phyloP scores from a whole-genome alignment of 2,329 filamentous ascomycete genomes.

The Ophiostoma tasmaniense region DNA sequence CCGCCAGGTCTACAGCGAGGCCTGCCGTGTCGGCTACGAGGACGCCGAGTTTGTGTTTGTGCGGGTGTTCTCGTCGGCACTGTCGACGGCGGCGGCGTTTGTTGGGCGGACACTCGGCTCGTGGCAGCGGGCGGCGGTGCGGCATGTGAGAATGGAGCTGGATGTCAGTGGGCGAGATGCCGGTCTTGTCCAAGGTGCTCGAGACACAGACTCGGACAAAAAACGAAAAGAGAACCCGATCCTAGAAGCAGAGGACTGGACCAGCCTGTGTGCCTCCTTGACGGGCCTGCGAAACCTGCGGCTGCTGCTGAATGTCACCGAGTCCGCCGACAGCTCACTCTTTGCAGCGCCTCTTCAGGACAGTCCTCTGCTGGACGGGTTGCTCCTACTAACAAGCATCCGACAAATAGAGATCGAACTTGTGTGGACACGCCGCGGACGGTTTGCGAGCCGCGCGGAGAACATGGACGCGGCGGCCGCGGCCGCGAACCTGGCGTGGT shows the following conservation, averaged over 20 bases:
- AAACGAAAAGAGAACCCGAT: neutral
- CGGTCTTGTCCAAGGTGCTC: slow-evolving; percentile 5
- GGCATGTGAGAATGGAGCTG: slow-evolving; percentile 36
- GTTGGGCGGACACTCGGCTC: slow-evolving; percentile 13
- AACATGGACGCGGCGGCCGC: neutral
- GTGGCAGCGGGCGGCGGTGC: slow-evolving; percentile 37
- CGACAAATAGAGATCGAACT: slow-evolving; percentile 35
- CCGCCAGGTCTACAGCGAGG: slow-evolving; percentile 37
- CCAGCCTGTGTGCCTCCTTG: neutral
- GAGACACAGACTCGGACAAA: neutral
- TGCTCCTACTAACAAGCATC: slow-evolving; percentile 28
- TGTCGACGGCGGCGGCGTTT: slow-evolving; percentile 34
- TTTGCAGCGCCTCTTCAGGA: neutral
- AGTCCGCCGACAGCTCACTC: neutral
- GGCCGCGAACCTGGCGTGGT: neutral
- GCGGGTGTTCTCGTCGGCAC: slow-evolving; percentile 38
- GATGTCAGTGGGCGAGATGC: slow-evolving; percentile 35
- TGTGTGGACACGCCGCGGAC: slow-evolving; percentile 3
- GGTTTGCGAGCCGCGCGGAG: neutral
- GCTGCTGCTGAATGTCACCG: slow-evolving; percentile 29
- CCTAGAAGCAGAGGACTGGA: neutral
- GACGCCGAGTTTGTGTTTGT: slow-evolving; percentile 40
- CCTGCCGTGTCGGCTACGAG: slow-evolving; percentile 33
- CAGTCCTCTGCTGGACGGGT: slow-evolving; percentile 20
- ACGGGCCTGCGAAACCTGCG: slow-evolving; percentile 32